Evolutionary conservation across 805 yeast species (phyloP), one percentile per base, ranked within the genome.

Genomic region (Myxozyma geophila): DNA sequence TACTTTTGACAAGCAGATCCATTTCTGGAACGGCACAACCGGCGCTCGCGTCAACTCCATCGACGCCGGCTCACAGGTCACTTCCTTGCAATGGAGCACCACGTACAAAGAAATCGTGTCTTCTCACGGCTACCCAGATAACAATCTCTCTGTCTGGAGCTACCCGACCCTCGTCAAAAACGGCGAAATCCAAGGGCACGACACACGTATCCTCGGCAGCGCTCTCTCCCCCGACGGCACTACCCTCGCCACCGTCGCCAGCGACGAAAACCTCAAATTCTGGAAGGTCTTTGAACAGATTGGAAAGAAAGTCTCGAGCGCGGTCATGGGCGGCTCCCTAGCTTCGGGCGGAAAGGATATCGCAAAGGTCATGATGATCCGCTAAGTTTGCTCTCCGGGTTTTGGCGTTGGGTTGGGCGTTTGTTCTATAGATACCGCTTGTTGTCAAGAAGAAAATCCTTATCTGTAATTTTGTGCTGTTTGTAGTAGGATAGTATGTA

Each of bases 251-350:
- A 95, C 99, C 0, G 92, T 92, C 52, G 96, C 98, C 1, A 96
- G 96, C 12, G 98, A 95, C 76, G 99, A 95, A 75, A 93, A 92
- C 77, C 82, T 95, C 73, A 93, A 95, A 77, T 95, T 95, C 77
- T 95, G 96, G 92, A 88, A 90, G 69, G 81, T 95, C 23, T 93
- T 92, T 76, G 97, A 93, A 71, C 59, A 75, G 67, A 74, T 77
- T 69, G 76, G 79, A 68, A 72, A 75, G 72, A 73, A 73, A 67
- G 65, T 60, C 9, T 52, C 74, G 13, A 70, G 68, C 28, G 67
- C 70, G 44, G 71, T 76, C 66, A 64, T 70, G 64, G 74, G 78
- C 46, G 52, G 53, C 39, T 23, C 54, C 13, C 63, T 76, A 2
- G 69, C 78, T 40, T 72, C 74, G 19, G 73, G 77, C 41, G 82